Conservation (phyloP, 257 asterid species). For the Asclepias syriaca region DNA sequence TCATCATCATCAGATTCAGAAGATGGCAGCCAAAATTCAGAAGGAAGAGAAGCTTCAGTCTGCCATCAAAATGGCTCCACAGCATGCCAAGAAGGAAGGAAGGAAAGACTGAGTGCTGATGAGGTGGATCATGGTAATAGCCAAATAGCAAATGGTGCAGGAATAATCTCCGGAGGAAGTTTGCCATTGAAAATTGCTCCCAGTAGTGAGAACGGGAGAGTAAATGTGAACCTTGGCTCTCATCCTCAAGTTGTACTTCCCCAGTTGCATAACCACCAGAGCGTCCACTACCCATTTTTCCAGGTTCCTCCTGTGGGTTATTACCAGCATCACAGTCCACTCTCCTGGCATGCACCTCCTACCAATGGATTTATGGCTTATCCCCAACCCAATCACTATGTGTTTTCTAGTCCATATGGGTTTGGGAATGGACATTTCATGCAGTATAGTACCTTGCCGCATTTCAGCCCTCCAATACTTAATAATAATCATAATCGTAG, state of each 20-base stretch:
- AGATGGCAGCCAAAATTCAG: slow-evolving; percentile 63
- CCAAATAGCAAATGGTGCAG: slow-evolving; percentile 30
- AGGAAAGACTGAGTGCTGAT: slow-evolving; percentile 19
- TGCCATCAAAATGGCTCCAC: slow-evolving; percentile 33
- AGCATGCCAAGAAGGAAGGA: slow-evolving; percentile 26
- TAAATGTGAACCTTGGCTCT: slow-evolving; percentile 32
- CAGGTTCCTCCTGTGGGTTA: slow-evolving; percentile 69
- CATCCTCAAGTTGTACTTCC: slow-evolving; percentile 55
- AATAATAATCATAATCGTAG: slow-evolving; percentile 28
- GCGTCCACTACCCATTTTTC: slow-evolving; percentile 55
- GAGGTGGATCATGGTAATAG: slow-evolving; percentile 26
- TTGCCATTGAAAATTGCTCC: slow-evolving; percentile 36
- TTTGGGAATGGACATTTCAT: slow-evolving; percentile 54
- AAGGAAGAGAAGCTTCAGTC: slow-evolving; percentile 48
- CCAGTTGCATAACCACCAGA: slow-evolving; percentile 53
- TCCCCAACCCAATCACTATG: slow-evolving; percentile 65
- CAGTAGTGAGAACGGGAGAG: slow-evolving; percentile 33
- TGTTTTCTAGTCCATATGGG: slow-evolving; percentile 48
- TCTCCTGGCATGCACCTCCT: slow-evolving; percentile 60
- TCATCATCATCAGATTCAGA: slow-evolving; percentile 79
- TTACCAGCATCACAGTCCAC: slow-evolving; percentile 59
- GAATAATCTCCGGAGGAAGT: slow-evolving; percentile 22
- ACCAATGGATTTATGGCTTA: slow-evolving; percentile 59
- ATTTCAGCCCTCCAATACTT: slow-evolving; percentile 45
- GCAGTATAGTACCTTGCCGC: slow-evolving; percentile 69